These are phyloP conservation scores for Chlorella variabilis DNA, from an alignment of 163 green algal genomes.

Conservation along the genomic window DNA sequence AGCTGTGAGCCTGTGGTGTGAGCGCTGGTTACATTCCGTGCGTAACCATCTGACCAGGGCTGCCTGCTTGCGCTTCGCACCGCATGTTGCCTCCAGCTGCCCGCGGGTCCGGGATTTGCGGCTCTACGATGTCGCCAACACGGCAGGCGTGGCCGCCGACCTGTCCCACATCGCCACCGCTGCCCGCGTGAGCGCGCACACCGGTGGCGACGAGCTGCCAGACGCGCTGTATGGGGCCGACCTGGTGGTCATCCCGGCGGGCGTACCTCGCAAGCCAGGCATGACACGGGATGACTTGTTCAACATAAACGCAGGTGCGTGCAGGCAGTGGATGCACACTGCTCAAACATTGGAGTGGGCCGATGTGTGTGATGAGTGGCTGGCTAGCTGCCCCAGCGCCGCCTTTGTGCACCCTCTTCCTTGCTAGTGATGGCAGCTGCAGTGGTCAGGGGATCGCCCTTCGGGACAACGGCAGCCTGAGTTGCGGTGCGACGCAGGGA, in stretches of 20 bases:
- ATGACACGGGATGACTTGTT: conserved; percentile 99
- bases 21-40: neutral
- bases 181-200: conserved; percentile 55
- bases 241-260: conserved; percentile 97
- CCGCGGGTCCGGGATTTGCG: conserved; percentile 82
- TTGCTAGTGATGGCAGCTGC: no score
- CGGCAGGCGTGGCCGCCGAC: conserved; percentile 82
- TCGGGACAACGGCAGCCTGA: no score
- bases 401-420: no score
- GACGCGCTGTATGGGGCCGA: conserved; percentile 82
- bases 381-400: no score
- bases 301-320: conserved; percentile 70
- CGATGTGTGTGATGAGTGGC: no score
- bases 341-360: no score
- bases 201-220: conserved; percentile 54
- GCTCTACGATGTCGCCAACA: conserved; percentile 95
- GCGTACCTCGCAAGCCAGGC: conserved; percentile 97
- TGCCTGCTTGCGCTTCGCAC: no score
- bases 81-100: conserved; percentile 63
- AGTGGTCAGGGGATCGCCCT: no score
- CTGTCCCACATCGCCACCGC: conserved; percentile 82
- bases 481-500: no score
- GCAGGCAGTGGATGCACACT: neutral
- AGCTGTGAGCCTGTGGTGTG: conserved; percentile 59
- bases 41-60: neutral